Base-by-base conservation (phyloP, 73 alveolate genomes). In the Uronychia binucleata region DNA sequence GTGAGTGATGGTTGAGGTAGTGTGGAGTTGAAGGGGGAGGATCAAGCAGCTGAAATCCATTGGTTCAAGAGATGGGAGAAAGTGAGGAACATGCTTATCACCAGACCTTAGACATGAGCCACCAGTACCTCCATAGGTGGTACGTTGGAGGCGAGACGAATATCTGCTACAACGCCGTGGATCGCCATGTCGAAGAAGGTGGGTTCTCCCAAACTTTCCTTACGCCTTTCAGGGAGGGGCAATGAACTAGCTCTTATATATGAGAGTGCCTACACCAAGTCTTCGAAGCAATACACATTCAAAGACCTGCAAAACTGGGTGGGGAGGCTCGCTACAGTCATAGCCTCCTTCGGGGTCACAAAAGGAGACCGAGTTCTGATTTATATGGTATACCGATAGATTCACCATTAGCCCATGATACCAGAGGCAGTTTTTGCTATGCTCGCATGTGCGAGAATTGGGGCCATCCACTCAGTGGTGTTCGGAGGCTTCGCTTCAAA, bases 391-490 rank as follows among this genome's bases (percentile, higher is more conserved):
- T 13, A 26, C 1, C 30, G 26, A 30, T 81, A 25, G 59, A 58
- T 31, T 59, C 57, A 14, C 57, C 31, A 46, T 46, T 46, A 46
- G 98, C 99, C 99, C n/a, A 97, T 99, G 98, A 97, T 98, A 14
- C 99, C 99, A 0, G 99, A 96, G 88, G 98, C 99, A 28, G 96
- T 96, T 28, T 94, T 96, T 79, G 88, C 97, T 74, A 99, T 99
- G 99, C 87, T 98, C 59, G 99, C 99, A 29, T 96, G 99, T 78
- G 98, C 99, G 27, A 90, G 99, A 79, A 90, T 99, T 33, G 99
- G 99, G 26, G 99, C 99, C 1, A 96, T 98, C 59, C 99, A 99
- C 85, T 96, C 99, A 32, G 99, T 99, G 26, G 99, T 99, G 83
- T 99, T 99, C 90, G 99, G 99, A 28, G 99, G 99, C 30, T 99